phyloP scores from a whole-genome alignment of 352 stramenopile genomes.

The Pythium vanterpoolii region DNA sequence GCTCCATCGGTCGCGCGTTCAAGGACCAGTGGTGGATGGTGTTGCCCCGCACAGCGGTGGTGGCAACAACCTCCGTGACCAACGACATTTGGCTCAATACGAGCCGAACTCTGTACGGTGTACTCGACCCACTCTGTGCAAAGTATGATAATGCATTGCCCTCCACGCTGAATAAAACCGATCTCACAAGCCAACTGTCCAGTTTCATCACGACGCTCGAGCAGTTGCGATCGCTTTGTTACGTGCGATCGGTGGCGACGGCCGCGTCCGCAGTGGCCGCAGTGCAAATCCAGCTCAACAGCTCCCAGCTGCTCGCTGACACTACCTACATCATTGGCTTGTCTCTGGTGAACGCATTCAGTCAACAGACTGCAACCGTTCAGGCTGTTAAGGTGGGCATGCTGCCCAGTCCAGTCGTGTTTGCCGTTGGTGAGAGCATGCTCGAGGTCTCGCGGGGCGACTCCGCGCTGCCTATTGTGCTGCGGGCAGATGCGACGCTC shows the following conservation, averaged over 20 bases:
- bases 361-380: slow-evolving; percentile 20
- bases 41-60: slow-evolving; percentile 24
- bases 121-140: slow-evolving; percentile 34
- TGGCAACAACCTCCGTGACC: neutral
- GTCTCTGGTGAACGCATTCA: slow-evolving; percentile 59
- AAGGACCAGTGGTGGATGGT: slow-evolving; percentile 38
- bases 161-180: slow-evolving; percentile 23
- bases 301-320: slow-evolving; percentile 32
- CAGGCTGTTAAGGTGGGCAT: slow-evolving; percentile 39
- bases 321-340: slow-evolving; percentile 45
- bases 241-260: slow-evolving; percentile 36
- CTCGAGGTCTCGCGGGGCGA: slow-evolving; percentile 35
- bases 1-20: slow-evolving; percentile 48
- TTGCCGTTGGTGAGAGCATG: slow-evolving; percentile 39
- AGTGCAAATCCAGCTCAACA: slow-evolving; percentile 44
- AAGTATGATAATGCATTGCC: slow-evolving; percentile 46
- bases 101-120: slow-evolving; percentile 30
- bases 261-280: slow-evolving; percentile 19
- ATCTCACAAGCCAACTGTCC: slow-evolving; percentile 29
- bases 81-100: slow-evolving; percentile 11
- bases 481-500: slow-evolving; percentile 45
- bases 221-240: slow-evolving; percentile 49
- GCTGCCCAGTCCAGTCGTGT: slow-evolving; percentile 43
- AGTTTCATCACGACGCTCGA: slow-evolving; percentile 35
- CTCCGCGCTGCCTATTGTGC: slow-evolving; percentile 26